phyloP scores from a whole-genome alignment of 2,329 filamentous ascomycete genomes.

The Domatiomyces catenatus region DNA sequence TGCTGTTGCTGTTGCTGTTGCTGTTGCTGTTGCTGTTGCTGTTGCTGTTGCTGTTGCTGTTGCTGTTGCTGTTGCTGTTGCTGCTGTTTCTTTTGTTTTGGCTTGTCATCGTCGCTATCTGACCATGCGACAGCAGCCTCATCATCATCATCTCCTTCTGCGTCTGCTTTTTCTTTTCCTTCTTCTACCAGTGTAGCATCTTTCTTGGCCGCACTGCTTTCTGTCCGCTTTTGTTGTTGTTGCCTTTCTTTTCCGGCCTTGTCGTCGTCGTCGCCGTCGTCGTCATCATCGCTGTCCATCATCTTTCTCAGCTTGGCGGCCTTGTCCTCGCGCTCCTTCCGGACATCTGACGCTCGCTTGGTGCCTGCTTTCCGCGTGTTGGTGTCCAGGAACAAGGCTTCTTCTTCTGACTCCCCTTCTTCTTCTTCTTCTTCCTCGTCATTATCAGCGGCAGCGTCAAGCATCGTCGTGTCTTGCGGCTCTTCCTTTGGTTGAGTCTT shows the following conservation, averaged over 20 bases:
- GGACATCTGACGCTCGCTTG: slow-evolving; percentile 13
- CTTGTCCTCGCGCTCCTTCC: slow-evolving; percentile 32
- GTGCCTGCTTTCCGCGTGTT: slow-evolving; percentile 23
- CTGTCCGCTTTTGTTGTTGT: neutral
- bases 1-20: slow-evolving; percentile 2
- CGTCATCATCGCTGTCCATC: slow-evolving; percentile 55
- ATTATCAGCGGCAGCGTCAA: slow-evolving; percentile 1
- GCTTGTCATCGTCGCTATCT: slow-evolving; percentile 11
- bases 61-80: slow-evolving; percentile 18
- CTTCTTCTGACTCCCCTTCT: slow-evolving; percentile 42
- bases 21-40: slow-evolving; percentile 29
- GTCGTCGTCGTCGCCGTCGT: slow-evolving; percentile 40
- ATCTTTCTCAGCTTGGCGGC: slow-evolving; percentile 53
- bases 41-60: slow-evolving; percentile 30
- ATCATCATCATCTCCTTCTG: slow-evolving; percentile 40
- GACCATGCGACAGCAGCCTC: slow-evolving; percentile 35
- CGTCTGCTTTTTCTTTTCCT: slow-evolving; percentile 11
- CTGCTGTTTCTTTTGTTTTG: slow-evolving; percentile 4
- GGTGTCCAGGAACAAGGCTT: slow-evolving; percentile 33
- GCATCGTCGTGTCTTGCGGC: slow-evolving; percentile 9
- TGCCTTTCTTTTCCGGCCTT: slow-evolving; percentile 14
- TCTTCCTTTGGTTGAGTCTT: slow-evolving; percentile 7
- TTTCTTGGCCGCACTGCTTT: neutral
- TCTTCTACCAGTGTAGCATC: slow-evolving; percentile 1
- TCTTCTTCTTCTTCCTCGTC: slow-evolving; percentile 31